Evolutionary conservation across 257 asterid genomes (phyloP), one percentile per base, ranked within the genome.

Genomic region (Apocynum venetum): DNA sequence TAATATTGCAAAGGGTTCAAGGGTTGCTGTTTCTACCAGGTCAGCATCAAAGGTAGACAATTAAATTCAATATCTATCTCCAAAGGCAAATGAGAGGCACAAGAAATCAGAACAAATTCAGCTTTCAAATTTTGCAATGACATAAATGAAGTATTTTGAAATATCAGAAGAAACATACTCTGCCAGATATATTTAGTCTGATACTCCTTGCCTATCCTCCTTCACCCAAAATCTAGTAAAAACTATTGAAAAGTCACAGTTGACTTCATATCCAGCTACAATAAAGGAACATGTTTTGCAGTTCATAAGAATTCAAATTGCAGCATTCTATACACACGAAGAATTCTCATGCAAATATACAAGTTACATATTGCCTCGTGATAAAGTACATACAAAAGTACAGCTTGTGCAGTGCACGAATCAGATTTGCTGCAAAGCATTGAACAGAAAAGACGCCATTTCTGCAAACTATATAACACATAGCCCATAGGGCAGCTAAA

Each of bases 341-440:
- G 84, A 80, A 80, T 81, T 85, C 87, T 72, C 84, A 76, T 79
- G 86, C 88, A 79, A 88, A 87, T 85, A 86, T 89, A 91, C 97
- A 91, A 84, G 73, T 81, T 55, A 76, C 82, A 82, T 85, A 83
- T 83, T 78, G 83, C 88, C 85, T 85, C 86, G 55, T 85, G 60
- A 74, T 66, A 49, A 71, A 84, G 86, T 87, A 88, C 88, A 86
- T 86, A 84, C 89, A 86, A 75, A 80, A 80, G 85, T 85, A 79
- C 80, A 80, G 83, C 80, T 74, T 82, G 83, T 75, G 79, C 77
- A 83, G 80, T 82, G 83, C 83, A 85, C 77, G 87, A 60, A 81
- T 86, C 85, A 81, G 78, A 80, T 79, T 81, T 57, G 69, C 74
- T 76, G 79, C 85, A 82, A 83, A 73, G 78, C 78, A 77, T 78